phyloP scores from a whole-genome alignment of 2,329 filamentous ascomycete species.

The Colletotrichum theobromicola region DNA sequence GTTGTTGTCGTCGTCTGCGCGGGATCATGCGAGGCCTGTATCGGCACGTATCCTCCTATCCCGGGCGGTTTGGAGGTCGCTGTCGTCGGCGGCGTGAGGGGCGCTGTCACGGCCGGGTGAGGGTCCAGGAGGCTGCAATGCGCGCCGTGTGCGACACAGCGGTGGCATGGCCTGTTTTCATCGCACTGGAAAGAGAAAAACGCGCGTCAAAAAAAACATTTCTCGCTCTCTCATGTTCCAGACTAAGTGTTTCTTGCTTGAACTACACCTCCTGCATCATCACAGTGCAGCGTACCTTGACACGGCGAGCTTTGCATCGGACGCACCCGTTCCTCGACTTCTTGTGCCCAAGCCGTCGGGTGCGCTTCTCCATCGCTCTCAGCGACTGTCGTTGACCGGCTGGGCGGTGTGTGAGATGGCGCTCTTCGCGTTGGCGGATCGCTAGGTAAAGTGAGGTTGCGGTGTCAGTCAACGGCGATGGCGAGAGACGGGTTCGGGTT shows the following conservation, averaged over 20 bases:
- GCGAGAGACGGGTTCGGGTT: not conserved
- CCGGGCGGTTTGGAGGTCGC: not conserved
- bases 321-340: slow-evolving; percentile 35
- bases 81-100: not conserved
- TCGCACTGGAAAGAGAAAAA: slow-evolving; percentile 24
- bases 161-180: slow-evolving; percentile 38
- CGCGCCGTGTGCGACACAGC: slow-evolving; percentile 39
- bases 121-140: slow-evolving; percentile 30
- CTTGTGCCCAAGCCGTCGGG: slow-evolving; percentile 24
- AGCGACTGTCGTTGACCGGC: not conserved
- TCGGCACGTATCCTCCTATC: not conserved
- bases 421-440: not conserved
- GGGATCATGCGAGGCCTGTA: not conserved
- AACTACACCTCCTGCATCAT: not conserved
- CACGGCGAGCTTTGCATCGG: slow-evolving; percentile 32
- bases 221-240: not conserved
- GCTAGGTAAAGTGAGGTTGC: not conserved
- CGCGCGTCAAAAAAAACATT: not conserved
- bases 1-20: not conserved
- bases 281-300: slow-evolving; percentile 25
- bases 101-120: not conserved
- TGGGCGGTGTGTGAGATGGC: not conserved
- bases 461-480: not conserved
- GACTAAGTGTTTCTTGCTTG: not conserved
- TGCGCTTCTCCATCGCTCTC: slow-evolving; percentile 9